These are phyloP conservation scores for Debaryomyces singareniensis DNA, from an alignment of 1,139 yeast species.

Conservation along the genomic window DNA sequence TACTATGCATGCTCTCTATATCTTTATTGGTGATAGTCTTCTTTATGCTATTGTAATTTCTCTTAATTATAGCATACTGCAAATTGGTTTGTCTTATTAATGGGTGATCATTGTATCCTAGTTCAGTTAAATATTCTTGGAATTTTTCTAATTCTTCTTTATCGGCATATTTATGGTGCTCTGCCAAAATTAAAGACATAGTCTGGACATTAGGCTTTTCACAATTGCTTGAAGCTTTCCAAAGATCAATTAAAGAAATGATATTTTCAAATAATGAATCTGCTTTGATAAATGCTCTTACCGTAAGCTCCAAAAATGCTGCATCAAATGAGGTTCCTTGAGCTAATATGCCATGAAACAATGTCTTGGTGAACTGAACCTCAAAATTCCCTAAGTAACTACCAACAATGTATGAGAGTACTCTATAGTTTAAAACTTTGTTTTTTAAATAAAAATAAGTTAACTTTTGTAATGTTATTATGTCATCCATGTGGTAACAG, in stretches of 20 bases:
- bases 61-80: slow-evolving; percentile 19
- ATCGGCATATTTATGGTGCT: slow-evolving; percentile 26
- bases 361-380: slow-evolving; percentile 20
- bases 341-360: slow-evolving; percentile 16
- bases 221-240: slow-evolving; percentile 22
- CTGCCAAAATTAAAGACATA: slow-evolving; percentile 21
- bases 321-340: slow-evolving; percentile 16
- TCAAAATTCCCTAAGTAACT: slow-evolving; percentile 29
- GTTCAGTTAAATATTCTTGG: slow-evolving; percentile 15
- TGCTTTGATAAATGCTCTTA: slow-evolving; percentile 19
- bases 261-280: slow-evolving; percentile 30
- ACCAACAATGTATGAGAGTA: slow-evolving; percentile 24
- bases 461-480: slow-evolving; percentile 15
- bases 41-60: slow-evolving; percentile 20
- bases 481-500: slow-evolving; percentile 27
- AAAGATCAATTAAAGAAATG: slow-evolving; percentile 17
- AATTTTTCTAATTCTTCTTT: slow-evolving; percentile 19
- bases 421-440: slow-evolving; percentile 14
- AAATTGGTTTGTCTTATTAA: slow-evolving; percentile 18
- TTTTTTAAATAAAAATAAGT: slow-evolving; percentile 14
- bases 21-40: slow-evolving; percentile 22
- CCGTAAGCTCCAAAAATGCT: slow-evolving; percentile 21
- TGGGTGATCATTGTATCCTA: slow-evolving; percentile 16
- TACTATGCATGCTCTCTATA: slow-evolving; percentile 13
- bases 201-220: slow-evolving; percentile 21